Evolutionary conservation across 2,329 filamentous ascomycete genomes (phyloP).

Genomic region (Phialophora verrucosa): DNA sequence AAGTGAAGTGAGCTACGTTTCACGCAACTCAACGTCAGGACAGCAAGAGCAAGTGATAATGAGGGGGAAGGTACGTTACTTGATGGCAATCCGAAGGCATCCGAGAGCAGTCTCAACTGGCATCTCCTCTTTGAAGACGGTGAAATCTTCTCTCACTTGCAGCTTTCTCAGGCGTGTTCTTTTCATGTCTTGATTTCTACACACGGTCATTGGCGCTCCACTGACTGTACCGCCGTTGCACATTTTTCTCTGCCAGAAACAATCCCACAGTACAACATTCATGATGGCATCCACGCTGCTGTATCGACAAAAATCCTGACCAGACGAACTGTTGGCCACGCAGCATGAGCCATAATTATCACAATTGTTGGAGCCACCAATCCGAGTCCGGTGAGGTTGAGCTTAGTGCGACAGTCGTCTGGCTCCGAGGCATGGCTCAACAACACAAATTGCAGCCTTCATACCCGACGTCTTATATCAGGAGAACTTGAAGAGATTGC

Average conservation of each 20-base stretch:
- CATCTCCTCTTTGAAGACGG: not conserved
- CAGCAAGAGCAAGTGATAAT: not conserved
- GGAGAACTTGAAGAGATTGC: not conserved
- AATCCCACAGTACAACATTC: not conserved
- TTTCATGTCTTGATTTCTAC: not conserved
- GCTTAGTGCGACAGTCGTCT: not conserved
- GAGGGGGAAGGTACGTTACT: conserved; percentile 1
- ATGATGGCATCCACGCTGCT: not conserved
- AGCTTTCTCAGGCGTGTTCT: not conserved
- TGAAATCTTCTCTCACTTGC: not conserved
- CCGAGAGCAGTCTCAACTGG: not conserved
- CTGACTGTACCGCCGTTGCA: not conserved
- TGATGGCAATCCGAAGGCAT: not conserved
- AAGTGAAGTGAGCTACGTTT: not conserved
- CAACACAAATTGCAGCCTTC: not conserved
- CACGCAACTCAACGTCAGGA: not conserved
- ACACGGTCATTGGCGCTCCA: not conserved
- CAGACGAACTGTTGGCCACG: too few species aligned
- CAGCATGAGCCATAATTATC: too few species aligned
- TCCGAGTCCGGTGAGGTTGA: not conserved
- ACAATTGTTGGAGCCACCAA: not conserved
- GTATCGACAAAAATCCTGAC: too few species aligned
- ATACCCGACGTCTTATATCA: not conserved
- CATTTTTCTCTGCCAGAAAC: not conserved
- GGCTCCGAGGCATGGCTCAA: not conserved